phyloP scores from a whole-genome alignment of 1,139 yeast genomes.

The Pichia sp. region DNA sequence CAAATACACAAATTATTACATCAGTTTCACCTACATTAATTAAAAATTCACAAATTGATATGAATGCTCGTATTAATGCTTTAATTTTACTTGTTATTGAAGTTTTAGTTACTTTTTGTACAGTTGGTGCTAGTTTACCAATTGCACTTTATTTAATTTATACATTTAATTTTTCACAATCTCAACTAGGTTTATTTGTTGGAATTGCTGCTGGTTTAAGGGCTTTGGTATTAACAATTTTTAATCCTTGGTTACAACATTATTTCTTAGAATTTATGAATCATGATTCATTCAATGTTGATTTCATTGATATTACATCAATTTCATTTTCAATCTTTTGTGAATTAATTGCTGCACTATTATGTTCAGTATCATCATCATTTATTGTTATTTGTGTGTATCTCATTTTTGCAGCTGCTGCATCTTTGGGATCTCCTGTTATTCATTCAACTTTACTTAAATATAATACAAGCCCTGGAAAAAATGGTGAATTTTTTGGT shows the following conservation, averaged over 20 bases:
- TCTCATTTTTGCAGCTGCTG: conserved; percentile 41
- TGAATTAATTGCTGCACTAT: conserved; percentile 40
- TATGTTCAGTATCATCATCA: conserved; percentile 33
- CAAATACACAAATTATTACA: no score
- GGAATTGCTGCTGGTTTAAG: conserved; percentile 47
- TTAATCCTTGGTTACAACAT: conserved; percentile 39
- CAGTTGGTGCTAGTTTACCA: conserved; percentile 40
- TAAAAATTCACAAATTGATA: conserved; percentile 22
- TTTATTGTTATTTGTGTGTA: conserved; percentile 20
- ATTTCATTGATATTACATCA: conserved; percentile 47
- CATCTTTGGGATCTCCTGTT: conserved; percentile 43
- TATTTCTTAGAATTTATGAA: conserved; percentile 31
- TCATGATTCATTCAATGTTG: conserved; percentile 35
- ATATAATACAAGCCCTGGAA: conserved; percentile 38
- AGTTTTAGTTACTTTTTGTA: conserved; percentile 35
- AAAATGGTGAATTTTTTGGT: conserved; percentile 50
- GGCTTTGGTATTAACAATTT: conserved; percentile 35
- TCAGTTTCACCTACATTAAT: no score
- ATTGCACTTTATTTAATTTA: conserved; percentile 54
- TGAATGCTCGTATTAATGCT: conserved; percentile 40
- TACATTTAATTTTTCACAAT: conserved; percentile 53
- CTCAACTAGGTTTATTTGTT: conserved; percentile 52
- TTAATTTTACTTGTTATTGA: conserved; percentile 44
- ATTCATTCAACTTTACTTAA: conserved; percentile 46
- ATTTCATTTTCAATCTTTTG: conserved; percentile 34